Percentiles rank a stretch among this genome's conserved stretches.
Evolutionary conservation across 805 yeast species (phyloP).

Genomic region (Clavispora phyllophila): DNA sequence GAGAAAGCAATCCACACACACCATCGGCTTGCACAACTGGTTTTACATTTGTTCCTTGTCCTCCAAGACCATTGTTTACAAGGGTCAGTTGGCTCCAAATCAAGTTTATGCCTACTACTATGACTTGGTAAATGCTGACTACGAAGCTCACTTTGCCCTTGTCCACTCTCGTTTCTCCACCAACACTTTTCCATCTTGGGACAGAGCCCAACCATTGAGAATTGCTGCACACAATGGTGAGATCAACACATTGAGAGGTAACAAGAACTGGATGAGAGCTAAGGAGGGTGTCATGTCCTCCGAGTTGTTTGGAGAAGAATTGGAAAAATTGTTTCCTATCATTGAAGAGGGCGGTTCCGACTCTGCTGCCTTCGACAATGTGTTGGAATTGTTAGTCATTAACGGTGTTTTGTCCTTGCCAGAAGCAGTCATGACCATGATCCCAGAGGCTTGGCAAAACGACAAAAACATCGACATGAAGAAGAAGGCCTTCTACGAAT

Average conservation of each 20-base stretch:
- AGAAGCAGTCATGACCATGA: conserved; percentile 94
- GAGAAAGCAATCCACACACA: conserved; percentile 84
- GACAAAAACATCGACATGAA: conserved; percentile 82
- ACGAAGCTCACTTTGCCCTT: conserved; percentile 90
- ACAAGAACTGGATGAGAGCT: conserved; percentile 99
- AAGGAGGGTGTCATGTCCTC: conserved; percentile 96
- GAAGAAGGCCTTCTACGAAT: conserved; percentile 92
- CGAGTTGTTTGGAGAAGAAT: conserved; percentile 80
- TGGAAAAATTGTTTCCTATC: conserved; percentile 87
- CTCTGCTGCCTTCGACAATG: conserved; percentile 96
- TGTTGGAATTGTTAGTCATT: conserved; percentile 81
- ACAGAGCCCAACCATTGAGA: conserved; percentile 96
- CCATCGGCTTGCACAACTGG: conserved; percentile 95
- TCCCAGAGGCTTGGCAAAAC: conserved; percentile 98
- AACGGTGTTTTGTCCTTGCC: conserved; percentile 91
- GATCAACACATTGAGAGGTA: conserved; percentile 93
- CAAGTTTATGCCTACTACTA: conserved; percentile 95
- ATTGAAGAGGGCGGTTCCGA: conserved; percentile 99
- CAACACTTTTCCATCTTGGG: conserved; percentile 99
- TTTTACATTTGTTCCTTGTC: conserved; percentile 92
- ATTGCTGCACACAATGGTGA: conserved; percentile 99
- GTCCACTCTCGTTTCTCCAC: conserved; percentile 98
- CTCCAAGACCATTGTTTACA: conserved; percentile 86
- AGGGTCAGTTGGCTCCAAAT: conserved; percentile 95
- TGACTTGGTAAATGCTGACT: conserved; percentile 86